Conservation (phyloP, 371 early-diverging fungal species). For the Mortierella sp. region DNA sequence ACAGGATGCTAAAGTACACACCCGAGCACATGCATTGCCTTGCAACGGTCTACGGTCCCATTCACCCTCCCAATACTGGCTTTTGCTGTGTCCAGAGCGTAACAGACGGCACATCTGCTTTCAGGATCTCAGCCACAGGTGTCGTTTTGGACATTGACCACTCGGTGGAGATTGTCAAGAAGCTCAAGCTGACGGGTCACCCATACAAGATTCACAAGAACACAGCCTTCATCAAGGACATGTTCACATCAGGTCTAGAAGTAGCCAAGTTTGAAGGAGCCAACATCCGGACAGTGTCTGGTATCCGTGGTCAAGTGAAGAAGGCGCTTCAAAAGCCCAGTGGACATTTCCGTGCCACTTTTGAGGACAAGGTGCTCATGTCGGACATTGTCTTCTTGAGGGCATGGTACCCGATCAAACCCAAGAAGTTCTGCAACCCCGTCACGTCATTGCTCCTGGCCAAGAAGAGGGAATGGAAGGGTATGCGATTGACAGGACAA, state of each 20-base stretch:
- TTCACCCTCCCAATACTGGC: constrained; percentile 94
- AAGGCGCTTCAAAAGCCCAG: constrained; percentile 87
- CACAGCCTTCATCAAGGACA: constrained; percentile 98
- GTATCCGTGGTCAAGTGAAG: constrained; percentile 99
- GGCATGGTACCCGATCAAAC: constrained; percentile 96
- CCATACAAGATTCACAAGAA: constrained; percentile 96
- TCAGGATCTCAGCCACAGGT: constrained; percentile 96
- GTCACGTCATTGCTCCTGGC: constrained; percentile 88
- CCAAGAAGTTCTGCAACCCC: constrained; percentile 95
- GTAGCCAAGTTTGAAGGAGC: constrained; percentile 99
- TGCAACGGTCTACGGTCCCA: constrained; percentile 92
- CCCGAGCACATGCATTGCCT: constrained; percentile 99
- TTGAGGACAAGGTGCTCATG: constrained; percentile 98
- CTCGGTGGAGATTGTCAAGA: constrained; percentile 95
- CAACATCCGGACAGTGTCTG: constrained; percentile 94
- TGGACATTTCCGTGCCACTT: constrained; percentile 98
- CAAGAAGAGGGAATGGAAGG: constrained; percentile 81
- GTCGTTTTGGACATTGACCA: constrained; percentile 93
- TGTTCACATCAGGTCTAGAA: constrained; percentile 99
- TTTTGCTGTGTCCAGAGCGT: constrained; percentile 93
- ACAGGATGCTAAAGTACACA: constrained; percentile 98
- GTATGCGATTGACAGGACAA: constrained; percentile 92
- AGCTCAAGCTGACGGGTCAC: constrained; percentile 97
- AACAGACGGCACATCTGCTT: constrained; percentile 75
- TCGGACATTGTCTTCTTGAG: constrained; percentile 97